These are phyloP conservation scores for Gloeopeniophorella convolvens DNA, from an alignment of 768 basidiomycete species.

Conservation along the genomic window DNA sequence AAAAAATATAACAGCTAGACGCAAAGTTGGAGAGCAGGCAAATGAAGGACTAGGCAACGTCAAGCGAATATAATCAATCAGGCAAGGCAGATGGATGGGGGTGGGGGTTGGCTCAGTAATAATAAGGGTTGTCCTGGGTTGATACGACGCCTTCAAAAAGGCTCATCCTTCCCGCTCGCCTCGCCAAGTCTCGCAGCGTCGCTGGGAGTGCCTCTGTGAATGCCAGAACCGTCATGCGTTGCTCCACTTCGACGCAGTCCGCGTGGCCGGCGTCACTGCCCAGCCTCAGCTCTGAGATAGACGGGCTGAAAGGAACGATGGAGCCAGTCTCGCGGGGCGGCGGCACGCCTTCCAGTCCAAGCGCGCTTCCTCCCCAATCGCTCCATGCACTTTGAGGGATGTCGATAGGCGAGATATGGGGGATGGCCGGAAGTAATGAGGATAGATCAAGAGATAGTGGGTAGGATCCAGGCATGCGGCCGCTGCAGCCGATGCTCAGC, in stretches of 20 bases:
- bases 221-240: background rate
- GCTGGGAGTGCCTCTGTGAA: constrained; percentile 7
- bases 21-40: background rate
- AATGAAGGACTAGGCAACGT: background rate
- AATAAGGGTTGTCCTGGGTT: background rate
- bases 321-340: background rate
- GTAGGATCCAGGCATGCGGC: constrained; percentile 16
- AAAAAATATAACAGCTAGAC: background rate
- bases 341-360: constrained; percentile 7
- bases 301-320: background rate
- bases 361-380: background rate
- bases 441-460: constrained; percentile 1
- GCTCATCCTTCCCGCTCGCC: constrained; percentile 1
- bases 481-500: background rate
- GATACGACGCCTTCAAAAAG: background rate
- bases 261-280: background rate
- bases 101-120: background rate
- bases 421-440: background rate
- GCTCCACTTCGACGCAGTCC: background rate
- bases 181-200: constrained; percentile 10
- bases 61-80: constrained; percentile 1
- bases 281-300: background rate
- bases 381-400: background rate
- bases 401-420: background rate
- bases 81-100: background rate